Evolutionary conservation across 169 alveolate species (phyloP).

Genomic region (Ichthyophthirius multifiliis): DNA sequence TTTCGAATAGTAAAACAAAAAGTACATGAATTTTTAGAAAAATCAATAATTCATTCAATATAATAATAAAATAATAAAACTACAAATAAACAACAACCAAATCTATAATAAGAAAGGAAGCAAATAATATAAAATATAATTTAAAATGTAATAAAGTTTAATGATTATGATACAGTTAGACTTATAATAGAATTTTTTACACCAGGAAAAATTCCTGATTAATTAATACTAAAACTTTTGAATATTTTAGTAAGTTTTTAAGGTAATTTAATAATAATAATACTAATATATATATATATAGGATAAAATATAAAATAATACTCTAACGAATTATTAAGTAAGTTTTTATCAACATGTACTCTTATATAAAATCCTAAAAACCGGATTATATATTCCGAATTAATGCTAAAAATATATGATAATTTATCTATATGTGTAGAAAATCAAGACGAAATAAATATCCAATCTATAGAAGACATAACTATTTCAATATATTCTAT

Average conservation of each 20-base stretch:
- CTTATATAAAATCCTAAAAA: background rate
- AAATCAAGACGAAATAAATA: background rate
- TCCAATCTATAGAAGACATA: background rate
- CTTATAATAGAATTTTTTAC: background rate
- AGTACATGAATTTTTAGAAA: background rate
- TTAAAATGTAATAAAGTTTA: background rate
- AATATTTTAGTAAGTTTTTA: background rate
- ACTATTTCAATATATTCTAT: background rate
- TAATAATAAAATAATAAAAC: too few relatives aligned
- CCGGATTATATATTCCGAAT: background rate
- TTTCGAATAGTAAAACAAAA: background rate
- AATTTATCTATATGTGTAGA: background rate
- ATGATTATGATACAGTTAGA: background rate
- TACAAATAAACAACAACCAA: too few relatives aligned
- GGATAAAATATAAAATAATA: background rate
- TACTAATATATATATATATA: background rate
- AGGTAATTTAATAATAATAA: background rate
- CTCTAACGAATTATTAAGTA: background rate
- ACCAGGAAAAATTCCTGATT: background rate
- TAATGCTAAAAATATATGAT: background rate
- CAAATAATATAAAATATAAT: background rate
- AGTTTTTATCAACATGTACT: background rate
- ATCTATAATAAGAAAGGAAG: background rate
- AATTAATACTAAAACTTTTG: background rate
- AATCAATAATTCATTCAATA: too few relatives aligned